Conservation (phyloP, 2,329 filamentous ascomycete genomes). For the Lizonia empirigonia region DNA sequence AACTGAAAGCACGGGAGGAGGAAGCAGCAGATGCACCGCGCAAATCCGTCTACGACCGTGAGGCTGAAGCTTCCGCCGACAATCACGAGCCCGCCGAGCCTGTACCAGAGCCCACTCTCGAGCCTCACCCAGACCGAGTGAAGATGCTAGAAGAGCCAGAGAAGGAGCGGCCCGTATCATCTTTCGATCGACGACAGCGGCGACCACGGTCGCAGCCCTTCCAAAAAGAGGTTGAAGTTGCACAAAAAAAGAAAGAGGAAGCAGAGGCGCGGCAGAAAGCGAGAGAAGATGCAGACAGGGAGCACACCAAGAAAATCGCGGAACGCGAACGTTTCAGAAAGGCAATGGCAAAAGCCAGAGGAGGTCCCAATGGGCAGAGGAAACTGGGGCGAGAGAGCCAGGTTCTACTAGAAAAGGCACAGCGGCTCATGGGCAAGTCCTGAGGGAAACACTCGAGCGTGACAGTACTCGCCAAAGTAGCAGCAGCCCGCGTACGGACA, state of each 20-base stretch:
- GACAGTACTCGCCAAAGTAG: neutral
- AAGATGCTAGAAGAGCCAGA: constrained; percentile 60
- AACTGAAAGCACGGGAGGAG: constrained; percentile 72
- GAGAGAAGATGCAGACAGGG: constrained; percentile 67
- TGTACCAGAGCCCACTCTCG: constrained; percentile 48
- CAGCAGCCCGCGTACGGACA: neutral
- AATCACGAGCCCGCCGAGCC: constrained; percentile 30
- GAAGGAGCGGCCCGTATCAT: constrained; percentile 26
- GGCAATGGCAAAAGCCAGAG: constrained; percentile 66
- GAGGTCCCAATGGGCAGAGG: constrained; percentile 71
- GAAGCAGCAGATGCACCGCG: constrained; percentile 33
- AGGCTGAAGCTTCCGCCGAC: constrained; percentile 27
- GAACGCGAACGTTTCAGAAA: constrained; percentile 74
- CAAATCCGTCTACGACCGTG: constrained; percentile 44
- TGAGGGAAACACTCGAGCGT: constrained; percentile 11
- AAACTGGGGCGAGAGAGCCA: constrained; percentile 82
- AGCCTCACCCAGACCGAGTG: constrained; percentile 66
- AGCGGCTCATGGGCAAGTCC: constrained; percentile 64
- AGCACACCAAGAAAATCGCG: constrained; percentile 59
- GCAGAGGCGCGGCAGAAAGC: constrained; percentile 64
- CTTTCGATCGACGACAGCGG: constrained; percentile 32
- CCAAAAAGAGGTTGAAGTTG: constrained; percentile 53
- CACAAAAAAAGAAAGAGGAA: constrained; percentile 64
- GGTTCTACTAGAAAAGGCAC: constrained; percentile 77
- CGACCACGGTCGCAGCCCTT: constrained; percentile 48